Percentiles rank a stretch among this genome's conserved stretches.
phyloP scores from a whole-genome alignment of 306 rosid species.

The Luffa acutangula region DNA sequence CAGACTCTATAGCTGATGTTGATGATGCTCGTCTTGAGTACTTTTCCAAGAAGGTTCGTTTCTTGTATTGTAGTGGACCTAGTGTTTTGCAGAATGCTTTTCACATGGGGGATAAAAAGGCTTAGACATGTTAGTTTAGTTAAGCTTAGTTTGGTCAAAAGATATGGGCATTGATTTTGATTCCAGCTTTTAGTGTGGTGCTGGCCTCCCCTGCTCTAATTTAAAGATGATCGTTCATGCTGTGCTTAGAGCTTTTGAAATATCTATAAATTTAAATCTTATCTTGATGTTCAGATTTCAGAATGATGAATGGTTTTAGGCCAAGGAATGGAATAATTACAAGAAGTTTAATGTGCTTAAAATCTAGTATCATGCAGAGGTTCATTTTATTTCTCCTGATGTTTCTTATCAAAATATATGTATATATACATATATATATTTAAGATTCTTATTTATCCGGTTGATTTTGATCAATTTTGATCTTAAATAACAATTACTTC shows the following conservation, averaged over 20 bases:
- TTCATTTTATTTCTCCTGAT: not conserved
- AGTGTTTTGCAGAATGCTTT: not conserved
- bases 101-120: not conserved
- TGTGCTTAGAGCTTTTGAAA: not conserved
- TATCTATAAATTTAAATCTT: not conserved
- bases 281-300: too few species aligned
- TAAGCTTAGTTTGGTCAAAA: not conserved
- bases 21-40: slow-evolving; percentile 83
- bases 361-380: not conserved
- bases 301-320: not conserved
- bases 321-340: not conserved
- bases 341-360: not conserved
- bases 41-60: slow-evolving; percentile 61
- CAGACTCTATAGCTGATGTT: slow-evolving; percentile 49
- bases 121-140: not conserved
- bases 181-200: not conserved
- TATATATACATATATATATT: too few species aligned
- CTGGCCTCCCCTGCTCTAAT: not conserved
- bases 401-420: too few species aligned
- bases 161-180: not conserved
- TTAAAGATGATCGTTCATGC: not conserved
- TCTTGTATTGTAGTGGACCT: not conserved
- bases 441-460: not conserved
- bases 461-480: not conserved
- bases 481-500: not conserved